Percentiles rank a stretch among this genome's conserved stretches.
Conservation (phyloP, 495 filamentous ascomycete species). For the Xanthoparmelia taractica region DNA sequence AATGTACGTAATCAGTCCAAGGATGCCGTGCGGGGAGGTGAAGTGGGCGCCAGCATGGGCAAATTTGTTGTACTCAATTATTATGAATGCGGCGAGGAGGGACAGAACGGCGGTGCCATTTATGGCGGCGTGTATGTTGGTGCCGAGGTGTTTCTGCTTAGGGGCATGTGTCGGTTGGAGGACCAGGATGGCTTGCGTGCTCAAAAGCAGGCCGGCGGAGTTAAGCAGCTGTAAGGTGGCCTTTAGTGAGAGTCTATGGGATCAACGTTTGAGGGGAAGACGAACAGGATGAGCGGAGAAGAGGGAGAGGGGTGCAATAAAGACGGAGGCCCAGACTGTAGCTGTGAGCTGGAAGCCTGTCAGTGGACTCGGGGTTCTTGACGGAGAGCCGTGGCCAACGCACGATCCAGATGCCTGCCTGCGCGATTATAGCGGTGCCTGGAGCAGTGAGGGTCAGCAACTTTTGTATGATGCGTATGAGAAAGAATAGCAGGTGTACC, state of each 20-base stretch:
- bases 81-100: constrained; percentile 58
- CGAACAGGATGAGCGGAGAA: constrained; percentile 72
- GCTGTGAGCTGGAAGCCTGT: constrained; percentile 49
- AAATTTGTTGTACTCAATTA: constrained; percentile 81
- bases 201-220: constrained; percentile 60
- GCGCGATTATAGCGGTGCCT: constrained; percentile 66
- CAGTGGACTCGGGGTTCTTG: background rate
- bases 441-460: constrained; percentile 7
- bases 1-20: constrained; percentile 71
- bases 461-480: background rate
- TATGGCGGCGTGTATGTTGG: constrained; percentile 58
- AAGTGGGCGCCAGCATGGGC: constrained; percentile 56
- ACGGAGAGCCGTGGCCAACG: constrained; percentile 22
- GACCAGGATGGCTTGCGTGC: constrained; percentile 72
- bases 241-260: background rate
- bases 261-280: constrained; percentile 30
- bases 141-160: constrained; percentile 63
- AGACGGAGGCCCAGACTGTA: constrained; percentile 66
- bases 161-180: constrained; percentile 80
- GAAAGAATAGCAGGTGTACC: constrained; percentile 43
- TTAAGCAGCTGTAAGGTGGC: constrained; percentile 52
- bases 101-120: constrained; percentile 54
- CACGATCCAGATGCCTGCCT: constrained; percentile 60
- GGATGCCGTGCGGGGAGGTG: constrained; percentile 66
- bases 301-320: constrained; percentile 57